Evolutionary conservation across 768 basidiomycete genomes (phyloP).

Genomic region (Hemileccinum rubropunctum): DNA sequence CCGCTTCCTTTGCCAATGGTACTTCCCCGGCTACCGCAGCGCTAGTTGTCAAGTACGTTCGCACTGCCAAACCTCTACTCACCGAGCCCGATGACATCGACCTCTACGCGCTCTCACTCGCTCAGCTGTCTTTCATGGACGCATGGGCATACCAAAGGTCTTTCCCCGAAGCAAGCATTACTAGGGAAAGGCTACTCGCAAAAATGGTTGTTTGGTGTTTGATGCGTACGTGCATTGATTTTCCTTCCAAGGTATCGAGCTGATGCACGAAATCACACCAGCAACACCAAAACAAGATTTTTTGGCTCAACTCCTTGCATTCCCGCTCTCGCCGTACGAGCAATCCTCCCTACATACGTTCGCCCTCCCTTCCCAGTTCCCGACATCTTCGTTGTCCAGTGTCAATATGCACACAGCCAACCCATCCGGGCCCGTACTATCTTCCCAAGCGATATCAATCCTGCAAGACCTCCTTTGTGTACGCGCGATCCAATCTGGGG

Average conservation of each 20-base stretch:
- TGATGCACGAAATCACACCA: constrained; percentile 23
- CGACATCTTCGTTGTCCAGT: constrained; percentile 22
- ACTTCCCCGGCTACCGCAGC: constrained; percentile 14
- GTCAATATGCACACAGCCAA: background rate
- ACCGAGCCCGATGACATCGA: constrained; percentile 69
- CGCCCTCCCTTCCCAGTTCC: constrained; percentile 48
- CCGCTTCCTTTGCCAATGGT: constrained; percentile 33
- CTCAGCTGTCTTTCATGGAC: constrained; percentile 59
- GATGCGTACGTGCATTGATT: constrained; percentile 49
- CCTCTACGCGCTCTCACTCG: constrained; percentile 65
- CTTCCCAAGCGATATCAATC: constrained; percentile 48
- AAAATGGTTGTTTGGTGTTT: constrained; percentile 69
- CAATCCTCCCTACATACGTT: constrained; percentile 54
- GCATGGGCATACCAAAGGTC: constrained; percentile 77
- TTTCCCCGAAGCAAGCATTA: constrained; percentile 57
- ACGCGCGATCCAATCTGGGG: constrained; percentile 71
- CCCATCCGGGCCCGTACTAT: constrained; percentile 24
- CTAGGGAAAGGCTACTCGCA: constrained; percentile 51
- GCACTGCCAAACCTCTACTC: constrained; percentile 70
- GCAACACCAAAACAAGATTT: constrained; percentile 58
- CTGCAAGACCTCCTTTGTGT: constrained; percentile 79
- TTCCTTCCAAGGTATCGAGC: background rate
- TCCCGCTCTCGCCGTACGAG: constrained; percentile 68
- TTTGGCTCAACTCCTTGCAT: constrained; percentile 58
- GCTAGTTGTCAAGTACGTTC: constrained; percentile 70